Conservation (phyloP, 768 basidiomycete genomes). For the Neoboletus brunneissimus region DNA sequence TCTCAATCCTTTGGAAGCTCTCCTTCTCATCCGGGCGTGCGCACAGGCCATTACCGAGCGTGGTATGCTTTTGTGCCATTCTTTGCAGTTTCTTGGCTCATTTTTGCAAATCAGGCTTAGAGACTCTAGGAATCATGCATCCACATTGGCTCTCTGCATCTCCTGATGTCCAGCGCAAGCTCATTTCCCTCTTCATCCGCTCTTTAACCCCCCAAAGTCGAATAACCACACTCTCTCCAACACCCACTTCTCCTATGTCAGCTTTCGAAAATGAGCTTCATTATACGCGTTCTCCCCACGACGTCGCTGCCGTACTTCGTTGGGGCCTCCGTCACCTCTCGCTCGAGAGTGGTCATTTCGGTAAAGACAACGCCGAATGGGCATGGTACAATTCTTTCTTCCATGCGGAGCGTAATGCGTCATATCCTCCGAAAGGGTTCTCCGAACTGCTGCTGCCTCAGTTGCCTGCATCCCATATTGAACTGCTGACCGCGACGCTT, state of each 20-base stretch:
- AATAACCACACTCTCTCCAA: slow-evolving; percentile 50
- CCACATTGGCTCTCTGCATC: slow-evolving; percentile 82
- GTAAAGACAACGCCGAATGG: slow-evolving; percentile 51
- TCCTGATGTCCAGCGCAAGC: slow-evolving; percentile 59
- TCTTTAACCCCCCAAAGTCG: slow-evolving; percentile 52
- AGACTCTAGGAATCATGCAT: slow-evolving; percentile 81
- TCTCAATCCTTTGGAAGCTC: slow-evolving; percentile 60
- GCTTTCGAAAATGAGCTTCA: slow-evolving; percentile 64
- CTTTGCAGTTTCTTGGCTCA: slow-evolving; percentile 5
- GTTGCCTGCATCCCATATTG: slow-evolving; percentile 54
- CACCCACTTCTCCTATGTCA: slow-evolving; percentile 43
- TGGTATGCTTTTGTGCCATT: slow-evolving; percentile 42
- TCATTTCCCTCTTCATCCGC: slow-evolving; percentile 68
- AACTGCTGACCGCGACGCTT: slow-evolving; percentile 55
- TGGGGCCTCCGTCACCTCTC: slow-evolving; percentile 78
- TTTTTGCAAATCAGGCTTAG: slow-evolving; percentile 51
- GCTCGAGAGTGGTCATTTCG: slow-evolving; percentile 58
- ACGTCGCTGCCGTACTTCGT: slow-evolving; percentile 75
- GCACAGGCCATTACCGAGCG: slow-evolving; percentile 62
- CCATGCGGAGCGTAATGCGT: slow-evolving; percentile 52
- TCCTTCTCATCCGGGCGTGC: slow-evolving; percentile 63
- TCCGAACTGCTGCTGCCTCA: slow-evolving; percentile 58
- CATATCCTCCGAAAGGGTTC: slow-evolving; percentile 65
- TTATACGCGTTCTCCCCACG: slow-evolving; percentile 66
- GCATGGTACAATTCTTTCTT: slow-evolving; percentile 69